Evolutionary conservation across 768 basidiomycete genomes (phyloP), one percentile per base, ranked within the genome.

Genomic region (Russula vinacea): DNA sequence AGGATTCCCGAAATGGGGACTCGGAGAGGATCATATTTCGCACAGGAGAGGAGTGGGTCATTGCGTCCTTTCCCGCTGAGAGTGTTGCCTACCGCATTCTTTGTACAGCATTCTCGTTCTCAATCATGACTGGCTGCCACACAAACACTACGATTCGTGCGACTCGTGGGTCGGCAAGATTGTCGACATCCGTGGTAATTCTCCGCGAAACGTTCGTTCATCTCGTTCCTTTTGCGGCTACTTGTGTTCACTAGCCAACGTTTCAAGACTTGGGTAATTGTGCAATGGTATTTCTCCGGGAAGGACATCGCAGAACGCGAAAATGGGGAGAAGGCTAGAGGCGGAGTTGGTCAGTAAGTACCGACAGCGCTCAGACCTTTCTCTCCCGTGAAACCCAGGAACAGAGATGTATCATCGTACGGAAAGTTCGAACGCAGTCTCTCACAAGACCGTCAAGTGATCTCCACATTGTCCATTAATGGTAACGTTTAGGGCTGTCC

Each of bases 341-440:
- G 22, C 22, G 22, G n/a, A 22, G 2, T 3, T 13, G 9, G 16
- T 42, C 2, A 50, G 64, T 65, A 19, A 51, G 64, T 56, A n/a
- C 19, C 22, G 2, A 47, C n/a, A 7, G 5, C 22, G 16, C 19
- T 2, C 39, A 14, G 16, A n/a, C 37, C 32, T 44, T 29, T 24
- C 5, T 19, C 5, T 29, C 13, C 22, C 11, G 10, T 56, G 40
- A 47, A 56, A 37, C 2, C 16, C 2, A 7, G 16, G 35, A 37
- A 5, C 59, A 65, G 64, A 14, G 42, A 57, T 40, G 32, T 33
- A 35, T 56, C 64, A 6, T 56, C 5, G 26, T 65, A 61, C 44
- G 64, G 64, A 16, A 65, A 44, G 42, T 61, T 61, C 16, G 64
- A 65, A n/a, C 64, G 64, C 16, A 65, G 64, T 42, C 50, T 57